A percentile compares a stretch with the other conserved stretches of the same genome.
Evolutionary conservation across 768 basidiomycete species (phyloP).

Genomic region (Multifurca ochricompacta): DNA sequence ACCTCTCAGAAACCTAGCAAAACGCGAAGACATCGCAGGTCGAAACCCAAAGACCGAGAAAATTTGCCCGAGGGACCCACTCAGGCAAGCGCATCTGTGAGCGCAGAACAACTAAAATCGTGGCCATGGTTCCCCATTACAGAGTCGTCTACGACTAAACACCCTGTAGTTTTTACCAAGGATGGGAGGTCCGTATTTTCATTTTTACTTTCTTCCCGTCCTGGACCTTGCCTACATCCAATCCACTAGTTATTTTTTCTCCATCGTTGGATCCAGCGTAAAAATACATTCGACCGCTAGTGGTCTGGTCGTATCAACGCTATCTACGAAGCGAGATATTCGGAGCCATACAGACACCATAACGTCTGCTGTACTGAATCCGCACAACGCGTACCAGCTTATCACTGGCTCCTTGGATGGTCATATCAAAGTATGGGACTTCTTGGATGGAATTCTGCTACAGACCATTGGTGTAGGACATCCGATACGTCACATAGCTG

Average conservation of each 20-base stretch:
- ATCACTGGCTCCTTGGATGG: conserved; percentile 82
- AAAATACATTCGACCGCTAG: conserved; percentile 79
- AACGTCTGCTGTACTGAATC: conserved; percentile 69
- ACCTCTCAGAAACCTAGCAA: not conserved
- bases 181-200: conserved; percentile 64
- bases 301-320: conserved; percentile 73
- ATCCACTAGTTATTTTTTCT: conserved; percentile 73
- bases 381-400: conserved; percentile 83
- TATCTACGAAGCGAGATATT: conserved; percentile 45
- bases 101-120: conserved; percentile 9
- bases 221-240: conserved; percentile 18
- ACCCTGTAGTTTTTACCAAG: conserved; percentile 74
- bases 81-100: conserved; percentile 20
- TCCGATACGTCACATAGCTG: conserved; percentile 64
- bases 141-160: conserved; percentile 54
- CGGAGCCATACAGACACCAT: conserved; percentile 44
- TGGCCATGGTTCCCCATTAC: conserved; percentile 72
- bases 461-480: conserved; percentile 64
- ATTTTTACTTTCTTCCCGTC: not conserved
- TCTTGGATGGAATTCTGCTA: conserved; percentile 73
- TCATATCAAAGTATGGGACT: conserved; percentile 88
- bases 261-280: conserved; percentile 70
- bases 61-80: conserved; percentile 23
- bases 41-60: conserved; percentile 35
- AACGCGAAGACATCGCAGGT: conserved; percentile 22